Conservation (phyloP, 495 filamentous ascomycete species). For the Astrocystis sublimbata region DNA sequence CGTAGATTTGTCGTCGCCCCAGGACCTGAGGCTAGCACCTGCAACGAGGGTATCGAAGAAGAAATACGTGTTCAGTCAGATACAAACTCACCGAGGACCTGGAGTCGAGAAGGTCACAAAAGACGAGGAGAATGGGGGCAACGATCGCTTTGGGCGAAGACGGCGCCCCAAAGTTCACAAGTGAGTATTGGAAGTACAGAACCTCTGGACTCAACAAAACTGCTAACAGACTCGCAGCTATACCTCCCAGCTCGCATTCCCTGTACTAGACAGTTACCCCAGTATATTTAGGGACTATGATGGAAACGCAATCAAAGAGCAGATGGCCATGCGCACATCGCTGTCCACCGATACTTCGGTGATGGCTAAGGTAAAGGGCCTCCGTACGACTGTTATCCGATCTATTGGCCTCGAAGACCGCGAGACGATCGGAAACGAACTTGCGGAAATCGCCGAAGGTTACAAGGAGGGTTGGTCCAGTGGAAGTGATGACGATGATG, state of each 20-base stretch:
- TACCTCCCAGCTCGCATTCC: conserved; percentile 62
- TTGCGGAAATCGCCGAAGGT: conserved; percentile 80
- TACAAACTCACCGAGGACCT: conserved; percentile 46
- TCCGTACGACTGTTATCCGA: conserved; percentile 60
- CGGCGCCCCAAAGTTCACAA: conserved; percentile 58
- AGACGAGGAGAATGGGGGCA: conserved; percentile 34
- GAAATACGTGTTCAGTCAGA: conserved; percentile 64
- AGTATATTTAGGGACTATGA: conserved; percentile 57
- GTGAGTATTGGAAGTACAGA: conserved; percentile 44
- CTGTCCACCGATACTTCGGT: conserved; percentile 76
- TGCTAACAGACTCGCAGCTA: conserved; percentile 33
- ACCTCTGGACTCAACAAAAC: neutral
- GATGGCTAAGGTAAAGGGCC: conserved; percentile 62
- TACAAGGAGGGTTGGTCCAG: conserved; percentile 91
- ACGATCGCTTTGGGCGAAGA: conserved; percentile 37
- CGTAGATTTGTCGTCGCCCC: conserved; percentile 58
- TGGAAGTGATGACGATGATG: conserved; percentile 79
- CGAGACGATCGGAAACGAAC: conserved; percentile 77
- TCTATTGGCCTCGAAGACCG: conserved; percentile 71
- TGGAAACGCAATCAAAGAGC: conserved; percentile 36
- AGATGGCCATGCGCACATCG: conserved; percentile 61
- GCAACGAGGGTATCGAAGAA: conserved; percentile 34
- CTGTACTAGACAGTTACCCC: conserved; percentile 81
- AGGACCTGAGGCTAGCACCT: conserved; percentile 27
- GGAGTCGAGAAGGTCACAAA: conserved; percentile 25